Conservation (phyloP, 495 filamentous ascomycete species). For the Annulohypoxylon moriforme region DNA sequence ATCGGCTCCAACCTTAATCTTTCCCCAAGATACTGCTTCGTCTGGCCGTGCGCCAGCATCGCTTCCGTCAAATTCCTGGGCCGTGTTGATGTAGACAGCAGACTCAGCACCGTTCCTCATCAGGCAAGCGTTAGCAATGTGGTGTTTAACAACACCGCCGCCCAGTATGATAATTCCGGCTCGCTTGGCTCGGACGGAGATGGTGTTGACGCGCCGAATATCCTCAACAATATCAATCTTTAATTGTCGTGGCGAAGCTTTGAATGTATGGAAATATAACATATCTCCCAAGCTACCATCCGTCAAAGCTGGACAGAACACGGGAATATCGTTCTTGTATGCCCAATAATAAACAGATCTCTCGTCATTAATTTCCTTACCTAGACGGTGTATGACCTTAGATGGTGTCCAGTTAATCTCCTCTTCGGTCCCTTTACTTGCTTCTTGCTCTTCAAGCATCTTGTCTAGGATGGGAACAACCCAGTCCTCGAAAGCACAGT, state of each 20-base stretch:
- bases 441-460: constrained; percentile 94
- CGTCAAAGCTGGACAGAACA: constrained; percentile 96
- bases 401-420: constrained; percentile 90
- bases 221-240: constrained; percentile 90
- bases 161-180: constrained; percentile 95
- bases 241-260: constrained; percentile 79
- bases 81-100: constrained; percentile 97
- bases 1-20: constrained; percentile 88
- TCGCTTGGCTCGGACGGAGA: constrained; percentile 82
- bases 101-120: constrained; percentile 98
- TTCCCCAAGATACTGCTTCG: constrained; percentile 98
- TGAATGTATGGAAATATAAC: constrained; percentile 97
- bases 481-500: constrained; percentile 98
- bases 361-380: constrained; percentile 91
- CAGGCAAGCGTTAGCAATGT: constrained; percentile 95
- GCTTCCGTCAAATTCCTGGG: constrained; percentile 94
- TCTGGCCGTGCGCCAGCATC: constrained; percentile 96
- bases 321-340: constrained; percentile 89
- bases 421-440: constrained; percentile 71
- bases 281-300: constrained; percentile 96
- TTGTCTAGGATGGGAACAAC: constrained; percentile 87
- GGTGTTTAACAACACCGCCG: constrained; percentile 93
- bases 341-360: constrained; percentile 94
- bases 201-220: constrained; percentile 87
- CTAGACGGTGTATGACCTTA: constrained; percentile 85